Conservation (phyloP, 768 basidiomycete species). For the Boletales sp. region DNA sequence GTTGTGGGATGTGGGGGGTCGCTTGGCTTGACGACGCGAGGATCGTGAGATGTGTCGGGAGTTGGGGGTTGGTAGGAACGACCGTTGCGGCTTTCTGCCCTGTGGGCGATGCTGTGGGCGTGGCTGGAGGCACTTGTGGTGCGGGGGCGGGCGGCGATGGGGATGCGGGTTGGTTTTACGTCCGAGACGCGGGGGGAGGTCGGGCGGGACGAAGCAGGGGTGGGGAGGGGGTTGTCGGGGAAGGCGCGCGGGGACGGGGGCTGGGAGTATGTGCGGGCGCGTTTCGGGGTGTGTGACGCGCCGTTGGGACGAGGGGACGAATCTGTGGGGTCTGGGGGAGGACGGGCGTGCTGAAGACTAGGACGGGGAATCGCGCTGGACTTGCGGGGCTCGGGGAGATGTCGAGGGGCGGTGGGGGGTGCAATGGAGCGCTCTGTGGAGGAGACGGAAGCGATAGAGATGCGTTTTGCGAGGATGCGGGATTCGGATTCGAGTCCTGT, state of each 20-base stretch:
- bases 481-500: conserved; percentile 81
- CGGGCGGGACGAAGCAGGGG: conserved; percentile 37
- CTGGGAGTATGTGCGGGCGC: conserved; percentile 64
- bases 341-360: conserved; percentile 36
- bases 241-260: conserved; percentile 35
- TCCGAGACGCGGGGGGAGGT: conserved; percentile 43
- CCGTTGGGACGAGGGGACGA: conserved; percentile 14
- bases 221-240: conserved; percentile 28
- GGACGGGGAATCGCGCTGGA: conserved; percentile 46
- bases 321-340: conserved; percentile 20
- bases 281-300: conserved; percentile 30
- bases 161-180: conserved; percentile 47
- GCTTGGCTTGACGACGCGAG: conserved; percentile 28
- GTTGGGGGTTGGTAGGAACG: conserved; percentile 23
- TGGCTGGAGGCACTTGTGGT: conserved; percentile 42
- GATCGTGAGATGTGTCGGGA: conserved; percentile 29
- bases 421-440: conserved; percentile 39
- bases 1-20: conserved; percentile 29
- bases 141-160: conserved; percentile 39
- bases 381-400: conserved; percentile 32
- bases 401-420: conserved; percentile 17
- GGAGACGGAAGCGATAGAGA: conserved; percentile 69
- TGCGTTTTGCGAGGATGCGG: conserved; percentile 68
- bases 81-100: conserved; percentile 37
- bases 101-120: conserved; percentile 30